Conservation (phyloP, 768 basidiomycete genomes). For the Kwoniella sp. region DNA sequence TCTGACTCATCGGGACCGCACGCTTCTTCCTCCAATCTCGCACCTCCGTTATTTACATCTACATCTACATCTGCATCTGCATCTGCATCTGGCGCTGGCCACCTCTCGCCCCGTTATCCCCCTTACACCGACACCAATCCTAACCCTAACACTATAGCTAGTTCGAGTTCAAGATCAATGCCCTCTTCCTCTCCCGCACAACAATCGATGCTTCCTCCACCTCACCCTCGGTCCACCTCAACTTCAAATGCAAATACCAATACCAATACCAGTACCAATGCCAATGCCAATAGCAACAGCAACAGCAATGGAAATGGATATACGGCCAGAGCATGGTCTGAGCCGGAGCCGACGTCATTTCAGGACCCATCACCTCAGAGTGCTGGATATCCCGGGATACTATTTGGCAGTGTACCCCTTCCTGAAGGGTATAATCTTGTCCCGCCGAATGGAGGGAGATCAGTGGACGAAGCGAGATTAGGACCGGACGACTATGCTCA, state of each 20-base stretch:
- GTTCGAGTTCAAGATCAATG: background rate
- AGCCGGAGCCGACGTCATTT: slow-evolving; percentile 12
- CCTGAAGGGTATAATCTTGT: slow-evolving; percentile 17
- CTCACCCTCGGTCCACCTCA: slow-evolving; percentile 2
- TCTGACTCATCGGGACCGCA: background rate
- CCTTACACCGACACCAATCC: background rate
- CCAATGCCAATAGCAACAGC: background rate
- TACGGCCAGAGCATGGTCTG: slow-evolving; percentile 11
- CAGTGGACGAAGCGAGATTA: slow-evolving; percentile 7
- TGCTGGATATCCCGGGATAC: slow-evolving; percentile 26
- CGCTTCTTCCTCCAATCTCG: background rate
- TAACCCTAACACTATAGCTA: no score
- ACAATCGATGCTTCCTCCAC: slow-evolving; percentile 4
- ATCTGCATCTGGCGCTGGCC: background rate
- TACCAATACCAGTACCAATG: slow-evolving; percentile 10
- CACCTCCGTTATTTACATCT: background rate
- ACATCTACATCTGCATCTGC: background rate
- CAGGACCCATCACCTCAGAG: slow-evolving; percentile 12
- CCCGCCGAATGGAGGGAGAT: slow-evolving; percentile 8
- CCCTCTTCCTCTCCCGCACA: background rate
- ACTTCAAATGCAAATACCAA: background rate
- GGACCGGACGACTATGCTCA: slow-evolving; percentile 32
- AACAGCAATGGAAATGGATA: background rate
- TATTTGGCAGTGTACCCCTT: slow-evolving; percentile 21
- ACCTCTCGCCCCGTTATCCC: background rate